Evolutionary conservation across 2,329 filamentous ascomycete genomes (phyloP), one percentile per base, ranked within the genome.

Genomic region (Penicillium sp.): DNA sequence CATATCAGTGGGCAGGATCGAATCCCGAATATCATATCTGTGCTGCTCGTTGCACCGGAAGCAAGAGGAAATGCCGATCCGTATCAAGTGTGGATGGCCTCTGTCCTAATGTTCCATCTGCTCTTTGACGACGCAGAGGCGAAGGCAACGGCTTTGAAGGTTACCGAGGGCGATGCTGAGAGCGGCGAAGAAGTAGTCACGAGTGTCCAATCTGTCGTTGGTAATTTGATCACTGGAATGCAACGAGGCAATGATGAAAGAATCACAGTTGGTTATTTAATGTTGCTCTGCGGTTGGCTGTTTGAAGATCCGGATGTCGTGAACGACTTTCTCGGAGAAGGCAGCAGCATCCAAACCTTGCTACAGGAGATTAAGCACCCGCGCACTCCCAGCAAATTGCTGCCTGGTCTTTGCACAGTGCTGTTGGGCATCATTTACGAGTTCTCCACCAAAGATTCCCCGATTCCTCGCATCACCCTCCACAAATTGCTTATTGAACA

Each of bases 361-460:
- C 82, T 93, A 12, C 87, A 93, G 60, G 81, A 84, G 25, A 83
- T 88, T 34, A 84, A 84, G 55, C 81, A 84, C 52, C 73, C 78
- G 58, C 63, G 75, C 63, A 71, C 78, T 25, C 82, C 82, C 11
- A 84, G 83, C 51, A 75, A 81, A 16, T 75, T 95, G 28, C 78
- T 92, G 12, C 87, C 89, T 57, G 93, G 93, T 2, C 77, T 99
- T 11, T 89, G 87, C 65, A 87, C 90, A 13, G 83, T 90, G 65
- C 74, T 99, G 0, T 77, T 97, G 1, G 93, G 92, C 9, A 85
- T 95, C 16, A 80, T 93, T 4, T 99, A 97, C 66, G 93, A 99
- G 64, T 99, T 97, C 64, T 97, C 92, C 9, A 96, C 92, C 0
- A 95, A 95, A 66, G 93, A 99, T 70, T 97, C 92, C 0, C 89